Conservation (phyloP, 2,329 filamentous ascomycete genomes). For the Ascosphaera aggregata region DNA sequence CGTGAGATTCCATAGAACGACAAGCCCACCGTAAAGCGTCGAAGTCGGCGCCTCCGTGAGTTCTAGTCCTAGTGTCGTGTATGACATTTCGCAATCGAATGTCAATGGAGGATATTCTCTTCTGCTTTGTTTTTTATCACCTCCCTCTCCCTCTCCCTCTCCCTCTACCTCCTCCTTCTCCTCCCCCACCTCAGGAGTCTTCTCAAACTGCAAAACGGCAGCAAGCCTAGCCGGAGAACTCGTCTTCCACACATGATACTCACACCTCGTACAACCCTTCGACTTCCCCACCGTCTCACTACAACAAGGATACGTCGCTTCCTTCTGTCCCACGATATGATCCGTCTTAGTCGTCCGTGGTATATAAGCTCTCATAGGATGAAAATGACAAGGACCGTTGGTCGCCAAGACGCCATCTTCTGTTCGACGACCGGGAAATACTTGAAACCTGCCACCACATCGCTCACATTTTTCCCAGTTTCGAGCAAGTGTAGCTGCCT, state of each 20-base stretch:
- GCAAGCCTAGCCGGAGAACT: conserved; percentile 55
- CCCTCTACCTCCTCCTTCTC: conserved; percentile 22
- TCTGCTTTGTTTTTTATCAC: not conserved
- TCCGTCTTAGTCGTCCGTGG: conserved; percentile 25
- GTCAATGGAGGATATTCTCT: conserved; percentile 33
- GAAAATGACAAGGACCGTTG: conserved; percentile 57
- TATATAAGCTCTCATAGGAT: conserved; percentile 25
- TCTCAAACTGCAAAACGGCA: conserved; percentile 51
- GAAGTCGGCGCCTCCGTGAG: too few relatives aligned
- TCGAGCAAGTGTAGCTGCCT: conserved; percentile 40
- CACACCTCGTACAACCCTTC: conserved; percentile 45
- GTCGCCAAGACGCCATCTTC: conserved; percentile 47
- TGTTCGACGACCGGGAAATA: conserved; percentile 64
- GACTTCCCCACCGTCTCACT: conserved; percentile 48
- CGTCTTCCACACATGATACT: conserved; percentile 73
- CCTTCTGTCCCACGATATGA: conserved; percentile 29
- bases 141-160: not conserved
- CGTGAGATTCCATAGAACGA: too few relatives aligned
- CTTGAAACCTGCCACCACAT: conserved; percentile 67
- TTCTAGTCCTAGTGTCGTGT: conserved; percentile 71
- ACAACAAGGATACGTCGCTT: conserved; percentile 56
- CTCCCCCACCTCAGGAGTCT: conserved; percentile 36
- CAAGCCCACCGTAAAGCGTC: too few relatives aligned
- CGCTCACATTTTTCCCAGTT: conserved; percentile 81
- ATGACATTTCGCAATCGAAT: conserved; percentile 97